Base-by-base conservation (phyloP, 768 basidiomycete genomes). In the Grammothele lineata region DNA sequence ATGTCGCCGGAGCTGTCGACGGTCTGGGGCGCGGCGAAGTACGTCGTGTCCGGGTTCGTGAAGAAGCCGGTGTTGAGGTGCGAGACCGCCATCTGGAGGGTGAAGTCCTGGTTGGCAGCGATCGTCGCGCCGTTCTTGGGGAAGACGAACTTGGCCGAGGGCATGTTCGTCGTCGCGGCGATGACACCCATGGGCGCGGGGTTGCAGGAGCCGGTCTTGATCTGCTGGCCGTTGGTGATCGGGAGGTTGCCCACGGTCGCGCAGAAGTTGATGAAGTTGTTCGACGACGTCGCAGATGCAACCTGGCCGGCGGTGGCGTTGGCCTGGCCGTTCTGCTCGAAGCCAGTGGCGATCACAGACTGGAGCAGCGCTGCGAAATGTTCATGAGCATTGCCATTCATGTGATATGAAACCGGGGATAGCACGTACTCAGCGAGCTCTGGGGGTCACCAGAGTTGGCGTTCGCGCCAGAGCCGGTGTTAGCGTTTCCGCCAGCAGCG, bases 201-300 rank as follows among this genome's bases (percentile, higher is more conserved):
- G 56, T 65, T 65, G 51, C 64, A 81, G 10, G 78, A 80, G 9
- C 78, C 77, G 5, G 60, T 66, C 45, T 55, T 64, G 58, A 77
- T 63, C 57, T 79, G 81, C 55, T 70, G 48, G 23, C 83, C 82
- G 55, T 81, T 77, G 37, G 85, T 85, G 49, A 85, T 71, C 4
- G 82, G 75, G 34, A 75, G 63, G 40, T 70, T 58, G 6, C 72
- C 59, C 4, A 71, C 57, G n/a, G 73, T 75, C 9, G 68, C 63
- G 54, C 84, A 84, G 61, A 70, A 81, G 66, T 83, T 83, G 66
- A 84, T 83, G 62, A 82, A 87, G 70, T 87, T 87, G 68, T 87
- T 82, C 32, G 62, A 64, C 14, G 81, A 81, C 0, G 76, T 80
- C 6, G 78, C 62, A 6, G 80, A 82, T 22, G 78, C 67, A 27